phyloP scores from a whole-genome alignment of 306 rosid genomes.

The Calophaca sinica region DNA sequence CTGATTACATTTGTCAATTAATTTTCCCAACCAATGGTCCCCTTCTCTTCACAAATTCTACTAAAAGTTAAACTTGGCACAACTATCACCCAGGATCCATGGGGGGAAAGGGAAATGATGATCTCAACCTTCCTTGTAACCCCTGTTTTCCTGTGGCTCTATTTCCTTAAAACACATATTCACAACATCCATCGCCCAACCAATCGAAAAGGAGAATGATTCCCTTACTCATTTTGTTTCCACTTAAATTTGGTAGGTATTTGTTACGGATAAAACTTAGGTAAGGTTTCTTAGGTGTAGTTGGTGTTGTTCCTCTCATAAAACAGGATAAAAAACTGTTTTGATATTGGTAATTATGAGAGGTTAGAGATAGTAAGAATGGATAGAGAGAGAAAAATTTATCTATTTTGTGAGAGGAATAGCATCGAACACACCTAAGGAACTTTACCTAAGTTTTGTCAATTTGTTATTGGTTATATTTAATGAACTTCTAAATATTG shows the following conservation, averaged over 20 bases:
- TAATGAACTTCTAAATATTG: neutral
- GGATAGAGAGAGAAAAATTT: too few species aligned
- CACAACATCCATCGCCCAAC: neutral
- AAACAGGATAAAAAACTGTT: too few species aligned
- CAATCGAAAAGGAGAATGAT: neutral
- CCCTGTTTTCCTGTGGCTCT: neutral
- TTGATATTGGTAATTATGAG: too few species aligned
- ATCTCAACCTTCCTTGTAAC: neutral
- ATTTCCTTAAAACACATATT: neutral
- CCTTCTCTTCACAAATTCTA: neutral
- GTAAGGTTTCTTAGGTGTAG: too few species aligned
- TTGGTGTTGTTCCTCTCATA: too few species aligned
- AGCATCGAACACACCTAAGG: too few species aligned
- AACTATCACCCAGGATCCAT: neutral
- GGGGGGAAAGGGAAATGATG: neutral
- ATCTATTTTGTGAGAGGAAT: too few species aligned
- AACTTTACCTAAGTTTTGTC: too few species aligned
- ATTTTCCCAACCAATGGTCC: neutral
- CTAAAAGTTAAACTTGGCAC: neutral
- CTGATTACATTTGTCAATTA: neutral
- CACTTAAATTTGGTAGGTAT: neutral
- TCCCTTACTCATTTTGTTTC: neutral
- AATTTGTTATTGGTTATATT: neutral
- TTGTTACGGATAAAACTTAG: too few species aligned
- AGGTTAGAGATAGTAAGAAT: too few species aligned